These are phyloP conservation scores for Kwoniella newhampshirensis DNA, from an alignment of 768 basidiomycete species.

Conservation along the genomic window DNA sequence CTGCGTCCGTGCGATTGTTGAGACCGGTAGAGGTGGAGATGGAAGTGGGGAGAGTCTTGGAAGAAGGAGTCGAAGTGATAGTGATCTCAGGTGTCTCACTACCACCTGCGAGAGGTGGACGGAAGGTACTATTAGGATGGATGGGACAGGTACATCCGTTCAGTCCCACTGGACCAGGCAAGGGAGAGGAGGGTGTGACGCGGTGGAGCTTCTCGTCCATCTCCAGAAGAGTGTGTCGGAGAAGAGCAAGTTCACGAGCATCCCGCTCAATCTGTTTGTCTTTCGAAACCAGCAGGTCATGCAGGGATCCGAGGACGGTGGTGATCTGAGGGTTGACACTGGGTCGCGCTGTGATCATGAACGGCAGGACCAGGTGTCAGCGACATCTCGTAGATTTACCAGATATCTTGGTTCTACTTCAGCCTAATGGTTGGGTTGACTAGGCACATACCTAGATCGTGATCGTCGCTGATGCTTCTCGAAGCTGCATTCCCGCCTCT, in stretches of 20 bases:
- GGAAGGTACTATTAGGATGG: conserved; percentile 11
- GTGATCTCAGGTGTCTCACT: conserved; percentile 28
- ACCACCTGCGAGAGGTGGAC: not conserved
- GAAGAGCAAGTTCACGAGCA: conserved; percentile 41
- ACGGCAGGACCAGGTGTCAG: no score
- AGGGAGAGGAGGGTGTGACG: conserved; percentile 11
- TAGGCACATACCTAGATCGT: conserved; percentile 7
- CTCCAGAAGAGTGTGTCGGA: conserved; percentile 40
- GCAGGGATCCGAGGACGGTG: conserved; percentile 36
- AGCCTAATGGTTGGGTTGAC: no score
- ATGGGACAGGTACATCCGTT: conserved; percentile 23
- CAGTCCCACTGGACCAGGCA: conserved; percentile 19
- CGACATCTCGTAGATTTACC: no score
- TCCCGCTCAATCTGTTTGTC: conserved; percentile 47
- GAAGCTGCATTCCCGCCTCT: not conserved
- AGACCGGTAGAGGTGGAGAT: no score
- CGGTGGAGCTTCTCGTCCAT: conserved; percentile 45
- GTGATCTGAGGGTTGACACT: conserved; percentile 36
- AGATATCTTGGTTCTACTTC: no score
- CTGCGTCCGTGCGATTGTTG: not conserved
- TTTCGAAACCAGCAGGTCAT: conserved; percentile 41
- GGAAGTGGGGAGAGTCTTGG: conserved; percentile 13
- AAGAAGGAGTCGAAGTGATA: conserved; percentile 37
- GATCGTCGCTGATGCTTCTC: conserved; percentile 15
- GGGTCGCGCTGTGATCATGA: conserved; percentile 15